phyloP scores from a whole-genome alignment of 2,329 filamentous ascomycete species.

The Aspergillus novofumigatus region DNA sequence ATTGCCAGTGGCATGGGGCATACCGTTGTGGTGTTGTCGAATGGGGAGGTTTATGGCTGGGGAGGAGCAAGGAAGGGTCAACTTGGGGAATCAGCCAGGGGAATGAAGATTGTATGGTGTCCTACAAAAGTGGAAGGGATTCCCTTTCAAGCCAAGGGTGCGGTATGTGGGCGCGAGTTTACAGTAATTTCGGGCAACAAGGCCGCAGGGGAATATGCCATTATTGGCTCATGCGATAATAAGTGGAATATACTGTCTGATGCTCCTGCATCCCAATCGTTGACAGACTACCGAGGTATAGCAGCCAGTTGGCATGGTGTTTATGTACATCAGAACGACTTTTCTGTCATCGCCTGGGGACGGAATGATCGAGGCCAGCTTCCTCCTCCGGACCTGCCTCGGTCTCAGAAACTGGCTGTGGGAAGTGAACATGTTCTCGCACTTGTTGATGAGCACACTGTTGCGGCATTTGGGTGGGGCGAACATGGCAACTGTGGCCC shows the following conservation, averaged over 20 bases:
- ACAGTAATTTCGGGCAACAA: constrained; percentile 63
- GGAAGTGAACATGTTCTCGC: constrained; percentile 90
- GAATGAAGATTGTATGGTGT: constrained; percentile 47
- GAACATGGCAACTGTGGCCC: constrained; percentile 95
- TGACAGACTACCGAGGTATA: constrained; percentile 59
- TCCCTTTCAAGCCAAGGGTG: constrained; percentile 60
- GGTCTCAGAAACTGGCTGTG: constrained; percentile 62
- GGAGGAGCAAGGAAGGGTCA: constrained; percentile 84
- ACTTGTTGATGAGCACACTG: constrained; percentile 59
- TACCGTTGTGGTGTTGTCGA: constrained; percentile 65
- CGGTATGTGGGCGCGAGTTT: constrained; percentile 79
- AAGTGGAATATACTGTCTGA: constrained; percentile 64
- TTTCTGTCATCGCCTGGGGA: constrained; percentile 69
- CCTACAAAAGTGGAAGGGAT: constrained; percentile 60
- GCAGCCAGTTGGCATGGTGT: constrained; percentile 79
- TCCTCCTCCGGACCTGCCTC: constrained; percentile 58
- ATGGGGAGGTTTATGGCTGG: constrained; percentile 82
- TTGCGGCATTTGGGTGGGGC: constrained; percentile 92
- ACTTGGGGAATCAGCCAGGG: constrained; percentile 56
- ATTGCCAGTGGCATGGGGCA: constrained; percentile 75
- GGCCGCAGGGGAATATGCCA: constrained; percentile 54
- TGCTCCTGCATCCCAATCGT: constrained; percentile 45
- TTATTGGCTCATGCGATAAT: constrained; percentile 63
- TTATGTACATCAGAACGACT: constrained; percentile 62
- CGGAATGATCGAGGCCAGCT: constrained; percentile 82